A percentile compares a stretch with the other conserved stretches of the same genome.
These are phyloP conservation scores for Liriodendron chinense DNA, from an alignment of 164 flowering plant genomes.

Conservation along the genomic window DNA sequence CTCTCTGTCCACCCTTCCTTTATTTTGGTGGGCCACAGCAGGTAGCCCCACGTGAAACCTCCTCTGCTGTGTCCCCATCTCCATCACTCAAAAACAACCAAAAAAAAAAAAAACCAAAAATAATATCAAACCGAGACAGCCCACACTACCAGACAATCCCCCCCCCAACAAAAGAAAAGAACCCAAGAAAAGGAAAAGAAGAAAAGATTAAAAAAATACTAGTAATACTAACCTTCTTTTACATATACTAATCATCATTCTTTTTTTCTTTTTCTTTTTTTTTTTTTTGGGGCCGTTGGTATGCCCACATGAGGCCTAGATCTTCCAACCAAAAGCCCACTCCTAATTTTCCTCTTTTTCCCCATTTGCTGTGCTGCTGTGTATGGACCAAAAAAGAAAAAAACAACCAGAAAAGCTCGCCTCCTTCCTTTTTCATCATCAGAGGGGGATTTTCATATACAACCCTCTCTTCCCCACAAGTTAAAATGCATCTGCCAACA, in stretches of 20 bases:
- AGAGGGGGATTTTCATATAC: background rate
- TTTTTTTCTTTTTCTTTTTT: background rate
- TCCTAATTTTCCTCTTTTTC: background rate
- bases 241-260: background rate
- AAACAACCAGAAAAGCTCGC: background rate
- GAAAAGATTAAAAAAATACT: background rate
- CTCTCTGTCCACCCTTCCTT: background rate
- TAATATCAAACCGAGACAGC: background rate
- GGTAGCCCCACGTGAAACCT: background rate
- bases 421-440: background rate
- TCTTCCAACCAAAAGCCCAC: background rate
- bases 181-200: background rate
- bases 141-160: background rate
- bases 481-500: background rate
- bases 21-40: slow-evolving; percentile 1
- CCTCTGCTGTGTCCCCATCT: background rate
- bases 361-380: background rate
- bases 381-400: background rate
- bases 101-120: background rate
- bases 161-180: background rate
- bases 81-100: too few relatives aligned
- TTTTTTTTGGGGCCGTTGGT: background rate
- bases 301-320: background rate
- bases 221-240: background rate
- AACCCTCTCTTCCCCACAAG: background rate